These are phyloP conservation scores for Eutypella sp. DNA, from an alignment of 2,329 filamentous ascomycete species.

Conservation along the genomic window DNA sequence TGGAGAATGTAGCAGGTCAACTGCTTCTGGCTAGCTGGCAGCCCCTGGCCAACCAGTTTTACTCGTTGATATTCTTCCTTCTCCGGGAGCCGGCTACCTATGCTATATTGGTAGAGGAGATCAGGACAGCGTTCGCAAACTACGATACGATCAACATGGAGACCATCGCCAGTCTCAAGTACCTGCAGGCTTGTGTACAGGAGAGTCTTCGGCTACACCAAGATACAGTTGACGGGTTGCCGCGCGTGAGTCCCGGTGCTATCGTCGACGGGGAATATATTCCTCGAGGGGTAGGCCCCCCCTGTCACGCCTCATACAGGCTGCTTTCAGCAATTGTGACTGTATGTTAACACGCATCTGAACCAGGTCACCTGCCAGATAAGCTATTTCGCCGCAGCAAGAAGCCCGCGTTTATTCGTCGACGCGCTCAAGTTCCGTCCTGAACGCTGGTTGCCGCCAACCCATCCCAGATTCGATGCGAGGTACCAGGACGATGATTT, in stretches of 20 bases:
- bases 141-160: background rate
- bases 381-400: background rate
- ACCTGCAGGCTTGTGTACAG: constrained; percentile 2
- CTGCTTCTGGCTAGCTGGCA: constrained; percentile 17
- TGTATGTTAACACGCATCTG: background rate
- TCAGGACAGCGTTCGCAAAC: background rate
- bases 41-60: constrained; percentile 16
- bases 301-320: background rate
- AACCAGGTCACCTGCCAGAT: background rate
- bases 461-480: constrained; percentile 1
- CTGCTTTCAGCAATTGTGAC: background rate
- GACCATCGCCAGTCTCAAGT: constrained; percentile 1
- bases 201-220: constrained; percentile 9
- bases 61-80: constrained; percentile 8
- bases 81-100: background rate
- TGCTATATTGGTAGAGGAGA: background rate
- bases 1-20: constrained; percentile 16
- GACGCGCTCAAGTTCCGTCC: background rate
- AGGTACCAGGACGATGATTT: background rate
- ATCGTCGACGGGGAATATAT: constrained; percentile 6
- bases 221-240: constrained; percentile 4
- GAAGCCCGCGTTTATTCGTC: constrained; percentile 2
- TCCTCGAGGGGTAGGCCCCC: constrained; percentile 6
- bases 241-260: constrained; percentile 9
- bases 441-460: background rate